Conservation (phyloP, 1,284 basidiomycete genomes). For the Leccinum olivaceoglutinosum region DNA sequence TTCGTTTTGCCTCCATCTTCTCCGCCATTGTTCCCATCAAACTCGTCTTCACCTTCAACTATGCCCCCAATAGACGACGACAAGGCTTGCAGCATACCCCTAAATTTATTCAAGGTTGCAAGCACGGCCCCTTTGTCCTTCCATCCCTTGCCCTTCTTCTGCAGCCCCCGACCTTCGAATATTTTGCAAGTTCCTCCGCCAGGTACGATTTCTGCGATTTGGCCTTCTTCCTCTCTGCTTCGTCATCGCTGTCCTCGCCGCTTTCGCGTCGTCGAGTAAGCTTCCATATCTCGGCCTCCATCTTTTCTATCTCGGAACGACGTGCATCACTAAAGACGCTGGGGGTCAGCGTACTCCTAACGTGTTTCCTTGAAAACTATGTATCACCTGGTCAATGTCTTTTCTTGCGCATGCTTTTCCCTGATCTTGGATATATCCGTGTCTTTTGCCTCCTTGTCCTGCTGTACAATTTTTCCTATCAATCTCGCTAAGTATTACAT, state of each 20-base stretch:
- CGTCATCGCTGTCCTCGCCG: slow-evolving; percentile 56
- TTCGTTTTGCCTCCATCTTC: slow-evolving; percentile 13
- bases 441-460: slow-evolving; percentile 37
- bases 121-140: slow-evolving; percentile 78
- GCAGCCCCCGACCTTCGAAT: slow-evolving; percentile 59
- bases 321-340: slow-evolving; percentile 49
- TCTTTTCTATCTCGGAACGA: slow-evolving; percentile 76
- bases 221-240: slow-evolving; percentile 49
- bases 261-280: slow-evolving; percentile 51
- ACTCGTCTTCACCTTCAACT: slow-evolving; percentile 31
- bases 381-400: slow-evolving; percentile 48
- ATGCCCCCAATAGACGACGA: slow-evolving; percentile 26
- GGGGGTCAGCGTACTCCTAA: slow-evolving; percentile 3
- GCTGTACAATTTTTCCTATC: not conserved
- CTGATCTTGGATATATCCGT: slow-evolving; percentile 65
- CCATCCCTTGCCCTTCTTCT: slow-evolving; percentile 44
- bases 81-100: slow-evolving; percentile 57
- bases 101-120: slow-evolving; percentile 67
- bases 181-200: slow-evolving; percentile 77
- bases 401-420: slow-evolving; percentile 66
- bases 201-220: slow-evolving; percentile 68
- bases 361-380: not conserved
- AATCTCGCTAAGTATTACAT: not conserved
- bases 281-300: slow-evolving; percentile 84
- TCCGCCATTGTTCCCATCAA: slow-evolving; percentile 17